phyloP scores from a whole-genome alignment of 1,284 basidiomycete species.

The Athelia psychrophila region DNA sequence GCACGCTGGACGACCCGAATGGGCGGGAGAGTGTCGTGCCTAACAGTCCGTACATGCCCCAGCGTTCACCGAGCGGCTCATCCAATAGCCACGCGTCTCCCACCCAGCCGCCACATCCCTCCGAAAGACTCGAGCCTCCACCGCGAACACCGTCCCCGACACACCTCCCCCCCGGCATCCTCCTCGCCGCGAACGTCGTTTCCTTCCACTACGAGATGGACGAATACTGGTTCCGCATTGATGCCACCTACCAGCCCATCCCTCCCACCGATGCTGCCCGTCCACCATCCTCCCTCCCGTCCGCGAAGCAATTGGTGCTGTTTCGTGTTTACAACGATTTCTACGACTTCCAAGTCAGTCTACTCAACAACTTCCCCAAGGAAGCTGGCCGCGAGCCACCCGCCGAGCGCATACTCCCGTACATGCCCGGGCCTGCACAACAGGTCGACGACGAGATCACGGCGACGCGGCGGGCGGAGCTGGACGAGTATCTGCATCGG shows the following conservation, averaged over 20 bases:
- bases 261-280: slow-evolving; percentile 50
- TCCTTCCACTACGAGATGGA: slow-evolving; percentile 97
- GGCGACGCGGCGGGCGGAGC: slow-evolving; percentile 75
- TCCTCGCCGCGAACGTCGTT: slow-evolving; percentile 88
- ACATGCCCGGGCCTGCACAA: slow-evolving; percentile 92
- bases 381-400: slow-evolving; percentile 80
- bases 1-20: slow-evolving; percentile 75
- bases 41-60: slow-evolving; percentile 36
- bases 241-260: slow-evolving; percentile 86
- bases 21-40: slow-evolving; percentile 37
- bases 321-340: slow-evolving; percentile 98
- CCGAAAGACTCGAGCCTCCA: slow-evolving; percentile 12
- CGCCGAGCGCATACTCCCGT: slow-evolving; percentile 80
- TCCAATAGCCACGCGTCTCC: slow-evolving; percentile 19
- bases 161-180: slow-evolving; percentile 74
- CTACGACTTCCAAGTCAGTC: slow-evolving; percentile 93
- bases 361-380: slow-evolving; percentile 83
- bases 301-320: slow-evolving; percentile 81
- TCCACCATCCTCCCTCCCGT: slow-evolving; percentile 52
- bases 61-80: slow-evolving; percentile 1
- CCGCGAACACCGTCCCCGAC: slow-evolving; percentile 32
- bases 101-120: slow-evolving; percentile 22
- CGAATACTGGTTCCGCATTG: slow-evolving; percentile 96
- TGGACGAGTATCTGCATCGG: slow-evolving; percentile 86
- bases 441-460: slow-evolving; percentile 87